Base-by-base conservation (phyloP, 176 grass and related monocot genomes). In the Ensete glaucum region DNA sequence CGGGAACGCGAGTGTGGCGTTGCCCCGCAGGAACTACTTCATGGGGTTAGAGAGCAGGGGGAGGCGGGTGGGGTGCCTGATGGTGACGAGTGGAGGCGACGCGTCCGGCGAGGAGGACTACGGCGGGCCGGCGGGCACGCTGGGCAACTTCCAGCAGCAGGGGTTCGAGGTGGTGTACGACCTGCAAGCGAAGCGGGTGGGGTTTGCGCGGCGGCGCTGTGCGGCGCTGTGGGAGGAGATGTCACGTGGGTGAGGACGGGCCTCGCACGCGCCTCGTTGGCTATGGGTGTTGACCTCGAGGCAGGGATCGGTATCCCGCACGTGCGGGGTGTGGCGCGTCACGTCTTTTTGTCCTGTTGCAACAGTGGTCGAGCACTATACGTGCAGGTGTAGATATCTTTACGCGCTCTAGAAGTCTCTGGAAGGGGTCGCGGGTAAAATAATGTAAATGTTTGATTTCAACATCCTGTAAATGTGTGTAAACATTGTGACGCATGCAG, bases 81-180 rank as follows among this genome's bases (percentile, higher is more conserved):
- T 90, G 93, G 79, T 96, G 79, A 88, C 90, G 87, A 86, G 87
- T 82, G 82, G 27, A 59, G 81, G 83, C 3, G 78, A 68, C 1
- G 74, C 23, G 6, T 13, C 69, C 62, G 82, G 54, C n/a, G 84
- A 50, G 5, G 88, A 84, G 20, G 72, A 80, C 23, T 82, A 84
- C 11, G 81, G 80, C 15, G 93, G 93, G 8, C 87, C 93, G 11
- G 85, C 89, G 43, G 93, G 87, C 62, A 96, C 93, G 21, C 85
- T 96, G n/a, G 93, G 93, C 2, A 96, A 96, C 77, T 90, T 96
- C 83, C 93, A 96, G 89, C 93, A 96, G 80, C 93, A 96, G 76
- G 93, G 93, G 5, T 90, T 96, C 77, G 93, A 96, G 86, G 93
- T 96, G 65, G 85, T 96, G 2, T 96, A 92, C 80, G 89, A 96